A percentile compares a stretch with the other conserved stretches of the same genome.
These are phyloP conservation scores for Austroboletus eburneus DNA, from an alignment of 768 basidiomycete genomes.

Conservation along the genomic window DNA sequence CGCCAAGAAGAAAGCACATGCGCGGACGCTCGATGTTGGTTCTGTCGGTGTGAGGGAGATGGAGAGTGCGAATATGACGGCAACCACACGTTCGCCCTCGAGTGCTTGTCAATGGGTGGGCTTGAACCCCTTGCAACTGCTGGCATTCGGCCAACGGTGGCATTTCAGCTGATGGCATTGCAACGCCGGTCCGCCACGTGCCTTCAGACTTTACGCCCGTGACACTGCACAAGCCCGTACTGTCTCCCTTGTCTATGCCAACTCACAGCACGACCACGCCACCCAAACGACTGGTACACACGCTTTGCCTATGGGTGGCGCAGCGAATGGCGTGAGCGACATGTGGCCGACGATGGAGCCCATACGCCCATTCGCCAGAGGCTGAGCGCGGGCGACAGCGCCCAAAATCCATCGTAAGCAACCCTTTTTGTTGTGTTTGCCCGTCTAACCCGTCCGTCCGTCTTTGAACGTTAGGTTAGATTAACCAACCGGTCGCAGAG, in stretches of 20 bases:
- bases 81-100: neutral
- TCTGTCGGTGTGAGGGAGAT: neutral
- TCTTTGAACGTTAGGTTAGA: conserved; percentile 32
- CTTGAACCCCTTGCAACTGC: neutral
- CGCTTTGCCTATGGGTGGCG: too few relatives aligned
- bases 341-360: conserved; percentile 49
- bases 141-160: conserved; percentile 5
- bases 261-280: neutral
- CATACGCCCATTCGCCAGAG: conserved; percentile 53
- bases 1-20: conserved; percentile 14
- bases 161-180: conserved; percentile 1
- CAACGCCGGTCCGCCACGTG: conserved; percentile 6
- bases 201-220: conserved; percentile 5
- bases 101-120: neutral
- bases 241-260: neutral
- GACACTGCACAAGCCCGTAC: conserved; percentile 4
- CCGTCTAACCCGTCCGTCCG: too few relatives aligned
- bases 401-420: conserved; percentile 51
- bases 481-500: conserved; percentile 43
- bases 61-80: neutral
- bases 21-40: neutral
- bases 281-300: conserved; percentile 19
- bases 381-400: conserved; percentile 16
- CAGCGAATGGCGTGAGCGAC: conserved; percentile 8
- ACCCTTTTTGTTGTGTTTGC: too few relatives aligned